phyloP scores from a whole-genome alignment of 2,329 filamentous ascomycete species.

The Exophiala oligosperma region DNA sequence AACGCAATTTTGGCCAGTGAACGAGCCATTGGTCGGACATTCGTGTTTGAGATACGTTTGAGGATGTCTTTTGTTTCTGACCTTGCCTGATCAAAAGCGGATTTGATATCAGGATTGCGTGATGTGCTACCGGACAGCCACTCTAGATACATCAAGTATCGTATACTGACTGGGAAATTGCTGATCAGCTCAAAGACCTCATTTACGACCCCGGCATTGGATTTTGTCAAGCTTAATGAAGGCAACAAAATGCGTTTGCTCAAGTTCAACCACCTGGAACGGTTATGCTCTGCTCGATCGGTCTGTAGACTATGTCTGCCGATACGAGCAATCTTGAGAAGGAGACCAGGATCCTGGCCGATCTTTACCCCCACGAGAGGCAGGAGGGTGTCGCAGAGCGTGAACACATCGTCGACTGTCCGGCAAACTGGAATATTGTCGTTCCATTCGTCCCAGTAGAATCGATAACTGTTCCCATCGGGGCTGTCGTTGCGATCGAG shows the following conservation, averaged over 20 bases:
- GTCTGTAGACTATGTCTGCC: slow-evolving; percentile 71
- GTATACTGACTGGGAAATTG: slow-evolving; percentile 70
- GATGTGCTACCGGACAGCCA: slow-evolving; percentile 84
- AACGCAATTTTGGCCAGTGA: slow-evolving; percentile 89
- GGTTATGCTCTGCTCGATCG: slow-evolving; percentile 70
- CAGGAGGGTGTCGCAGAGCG: slow-evolving; percentile 78
- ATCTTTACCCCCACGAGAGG: slow-evolving; percentile 87
- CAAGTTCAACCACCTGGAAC: slow-evolving; percentile 78
- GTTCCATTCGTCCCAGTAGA: slow-evolving; percentile 97
- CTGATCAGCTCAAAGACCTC: slow-evolving; percentile 83
- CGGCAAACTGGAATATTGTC: slow-evolving; percentile 93
- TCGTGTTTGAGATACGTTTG: slow-evolving; percentile 86
- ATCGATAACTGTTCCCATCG: slow-evolving; percentile 76
- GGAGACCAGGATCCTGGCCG: slow-evolving; percentile 74
- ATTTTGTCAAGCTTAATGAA: slow-evolving; percentile 78
- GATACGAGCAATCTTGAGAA: slow-evolving; percentile 83
- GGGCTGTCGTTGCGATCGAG: slow-evolving; percentile 74
- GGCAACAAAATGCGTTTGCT: slow-evolving; percentile 83
- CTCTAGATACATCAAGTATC: slow-evolving; percentile 89
- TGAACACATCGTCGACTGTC: slow-evolving; percentile 85
- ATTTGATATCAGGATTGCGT: slow-evolving; percentile 72
- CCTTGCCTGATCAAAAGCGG: slow-evolving; percentile 73
- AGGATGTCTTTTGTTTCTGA: slow-evolving; percentile 81
- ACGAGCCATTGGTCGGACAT: slow-evolving; percentile 81
- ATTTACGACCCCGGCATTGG: slow-evolving; percentile 80